Conservation (phyloP, 2,329 filamentous ascomycete genomes). For the Colletotrichum falcatum region DNA sequence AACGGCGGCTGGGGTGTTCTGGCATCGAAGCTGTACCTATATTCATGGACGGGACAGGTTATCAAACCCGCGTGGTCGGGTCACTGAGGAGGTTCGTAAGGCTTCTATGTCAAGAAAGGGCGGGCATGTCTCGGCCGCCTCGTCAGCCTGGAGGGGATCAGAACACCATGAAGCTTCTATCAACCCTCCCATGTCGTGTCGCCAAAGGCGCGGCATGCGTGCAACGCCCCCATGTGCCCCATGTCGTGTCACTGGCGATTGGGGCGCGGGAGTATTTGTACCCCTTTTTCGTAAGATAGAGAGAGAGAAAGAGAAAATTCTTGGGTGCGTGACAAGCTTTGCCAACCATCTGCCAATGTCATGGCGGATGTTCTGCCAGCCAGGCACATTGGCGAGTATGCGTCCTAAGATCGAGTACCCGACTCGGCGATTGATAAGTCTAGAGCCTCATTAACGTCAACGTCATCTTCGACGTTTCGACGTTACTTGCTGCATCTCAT, state of each 20-base stretch:
- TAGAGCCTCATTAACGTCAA: slow-evolving; percentile 21
- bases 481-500: neutral
- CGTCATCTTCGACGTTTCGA: neutral
- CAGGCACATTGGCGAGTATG: slow-evolving; percentile 16
- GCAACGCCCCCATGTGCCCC: slow-evolving; percentile 16
- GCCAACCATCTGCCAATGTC: slow-evolving; percentile 18
- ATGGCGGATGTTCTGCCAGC: slow-evolving; percentile 4
- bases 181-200: slow-evolving; percentile 14
- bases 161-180: slow-evolving; percentile 21
- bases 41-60: neutral
- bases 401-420: slow-evolving; percentile 33
- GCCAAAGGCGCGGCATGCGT: slow-evolving; percentile 10
- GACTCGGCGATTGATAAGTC: slow-evolving; percentile 21
- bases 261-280: slow-evolving; percentile 31
- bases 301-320: neutral
- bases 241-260: neutral
- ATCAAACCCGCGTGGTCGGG: slow-evolving; percentile 6
- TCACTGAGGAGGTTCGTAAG: neutral
- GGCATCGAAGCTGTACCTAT: slow-evolving; percentile 1
- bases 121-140: neutral
- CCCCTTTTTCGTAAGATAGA: slow-evolving; percentile 24
- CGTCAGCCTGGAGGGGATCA: neutral
- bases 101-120: neutral
- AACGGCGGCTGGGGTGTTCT: slow-evolving; percentile 5
- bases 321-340: slow-evolving; percentile 24